phyloP scores from a whole-genome alignment of 148 eudicot species.

The Amaranthus palmeri region DNA sequence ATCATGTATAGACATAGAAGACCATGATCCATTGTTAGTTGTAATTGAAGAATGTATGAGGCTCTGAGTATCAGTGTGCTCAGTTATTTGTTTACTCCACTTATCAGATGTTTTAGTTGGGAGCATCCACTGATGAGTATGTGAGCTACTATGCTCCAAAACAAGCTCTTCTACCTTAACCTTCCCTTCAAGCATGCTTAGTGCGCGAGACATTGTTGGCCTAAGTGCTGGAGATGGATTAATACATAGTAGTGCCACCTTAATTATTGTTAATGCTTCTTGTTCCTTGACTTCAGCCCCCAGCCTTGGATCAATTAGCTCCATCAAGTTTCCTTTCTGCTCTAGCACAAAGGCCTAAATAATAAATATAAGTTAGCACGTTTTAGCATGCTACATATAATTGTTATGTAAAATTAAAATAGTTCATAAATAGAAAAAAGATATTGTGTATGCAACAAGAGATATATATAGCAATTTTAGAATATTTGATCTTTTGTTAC shows the following conservation, averaged over 20 bases:
- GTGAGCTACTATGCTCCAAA: conserved; percentile 8
- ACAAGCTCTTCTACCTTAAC: not conserved
- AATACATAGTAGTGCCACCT: conserved; percentile 35
- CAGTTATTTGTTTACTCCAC: not conserved
- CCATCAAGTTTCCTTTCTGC: conserved; percentile 24
- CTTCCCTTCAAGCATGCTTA: conserved; percentile 36
- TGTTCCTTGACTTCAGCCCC: conserved; percentile 10
- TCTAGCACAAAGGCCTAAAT: conserved; percentile 22
- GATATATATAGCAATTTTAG: no score
- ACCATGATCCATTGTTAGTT: not conserved
- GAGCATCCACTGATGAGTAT: conserved; percentile 9
- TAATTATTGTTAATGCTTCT: conserved; percentile 26
- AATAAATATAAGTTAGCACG: not conserved
- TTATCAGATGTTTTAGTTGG: not conserved
- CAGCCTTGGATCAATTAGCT: conserved; percentile 22
- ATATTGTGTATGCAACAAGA: no score
- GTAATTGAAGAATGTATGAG: conserved; percentile 6
- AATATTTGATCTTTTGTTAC: no score
- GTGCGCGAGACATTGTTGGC: conserved; percentile 36
- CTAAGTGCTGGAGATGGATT: conserved; percentile 38
- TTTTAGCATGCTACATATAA: not conserved
- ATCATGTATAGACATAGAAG: conserved; percentile 6
- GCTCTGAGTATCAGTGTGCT: conserved; percentile 10
- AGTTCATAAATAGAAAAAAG: no score
- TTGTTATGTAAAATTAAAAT: no score